Percentiles rank a stretch among this genome's conserved stretches.
Conservation (phyloP, 2,329 filamentous ascomycete species). For the Fusarium torreyae region DNA sequence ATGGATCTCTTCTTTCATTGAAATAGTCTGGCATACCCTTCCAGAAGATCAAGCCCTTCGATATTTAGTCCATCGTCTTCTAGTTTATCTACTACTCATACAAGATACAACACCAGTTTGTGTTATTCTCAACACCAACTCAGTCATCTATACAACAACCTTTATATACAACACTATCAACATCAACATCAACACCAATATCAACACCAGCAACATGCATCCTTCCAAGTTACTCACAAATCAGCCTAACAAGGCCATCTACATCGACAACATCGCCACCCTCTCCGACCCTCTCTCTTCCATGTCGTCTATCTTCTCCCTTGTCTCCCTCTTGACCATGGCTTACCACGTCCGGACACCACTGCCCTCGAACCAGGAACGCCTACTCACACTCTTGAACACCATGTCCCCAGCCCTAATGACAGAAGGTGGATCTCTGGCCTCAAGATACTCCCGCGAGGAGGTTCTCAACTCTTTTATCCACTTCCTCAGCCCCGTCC, state of each 20-base stretch:
- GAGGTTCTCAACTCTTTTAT: conserved; percentile 53
- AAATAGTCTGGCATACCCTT: conserved; percentile 32
- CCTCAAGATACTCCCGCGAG: conserved; percentile 43
- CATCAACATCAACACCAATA: not conserved
- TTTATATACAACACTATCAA: conserved; percentile 15
- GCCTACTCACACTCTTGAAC: conserved; percentile 55
- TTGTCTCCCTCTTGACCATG: conserved; percentile 55
- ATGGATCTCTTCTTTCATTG: conserved; percentile 32
- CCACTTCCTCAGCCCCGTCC: conserved; percentile 52
- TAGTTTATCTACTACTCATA: conserved; percentile 1
- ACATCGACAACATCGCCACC: conserved; percentile 50
- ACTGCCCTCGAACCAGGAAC: conserved; percentile 46
- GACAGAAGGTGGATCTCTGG: conserved; percentile 12
- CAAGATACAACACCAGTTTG: not conserved
- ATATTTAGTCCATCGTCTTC: conserved; percentile 21
- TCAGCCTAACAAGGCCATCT: conserved; percentile 40
- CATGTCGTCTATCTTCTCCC: conserved; percentile 52
- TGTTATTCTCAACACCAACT: conserved; percentile 7
- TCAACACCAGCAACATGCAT: conserved; percentile 36
- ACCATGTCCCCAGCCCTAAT: conserved; percentile 50
- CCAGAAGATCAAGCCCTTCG: conserved; percentile 33
- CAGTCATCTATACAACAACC: conserved; percentile 1
- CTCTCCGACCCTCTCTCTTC: conserved; percentile 52
- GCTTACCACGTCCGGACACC: conserved; percentile 53
- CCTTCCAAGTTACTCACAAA: conserved; percentile 45